These are phyloP conservation scores for Ceratobasidium theobromae DNA, from an alignment of 1,284 basidiomycete genomes.

Conservation along the genomic window DNA sequence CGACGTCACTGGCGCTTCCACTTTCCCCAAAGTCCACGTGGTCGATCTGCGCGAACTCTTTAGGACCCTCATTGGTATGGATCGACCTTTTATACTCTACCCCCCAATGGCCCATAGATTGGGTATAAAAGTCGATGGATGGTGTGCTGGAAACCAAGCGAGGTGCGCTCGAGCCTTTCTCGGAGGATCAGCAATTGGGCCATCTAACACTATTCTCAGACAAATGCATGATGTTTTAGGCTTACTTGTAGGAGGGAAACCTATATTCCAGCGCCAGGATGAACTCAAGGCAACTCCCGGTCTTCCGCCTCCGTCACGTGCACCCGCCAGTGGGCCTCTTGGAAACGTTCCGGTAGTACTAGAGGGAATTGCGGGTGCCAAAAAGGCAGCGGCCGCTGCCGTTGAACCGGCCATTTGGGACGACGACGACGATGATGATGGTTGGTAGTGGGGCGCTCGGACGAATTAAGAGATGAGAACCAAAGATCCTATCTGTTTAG, in stretches of 20 bases:
- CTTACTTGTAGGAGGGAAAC: not conserved
- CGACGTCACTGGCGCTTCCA: not conserved
- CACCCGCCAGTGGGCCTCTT: not conserved
- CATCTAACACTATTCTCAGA: not conserved
- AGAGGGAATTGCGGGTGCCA: not conserved
- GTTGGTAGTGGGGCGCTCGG: too few species aligned
- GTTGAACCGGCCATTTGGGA: not conserved
- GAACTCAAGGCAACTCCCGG: not conserved
- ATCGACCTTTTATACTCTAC: not conserved
- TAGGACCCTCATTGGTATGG: not conserved
- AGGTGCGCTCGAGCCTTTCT: not conserved
- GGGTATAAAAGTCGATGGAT: constrained; percentile 8
- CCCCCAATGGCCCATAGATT: not conserved
- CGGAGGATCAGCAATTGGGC: too few species aligned
- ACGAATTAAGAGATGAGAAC: too few species aligned
- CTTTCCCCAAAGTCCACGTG: not conserved
- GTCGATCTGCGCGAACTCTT: constrained; percentile 1
- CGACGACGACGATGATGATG: not conserved
- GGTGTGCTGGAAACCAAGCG: constrained; percentile 26
- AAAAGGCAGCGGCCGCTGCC: not conserved
- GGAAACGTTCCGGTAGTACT: not conserved
- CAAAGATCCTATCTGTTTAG: too few species aligned
- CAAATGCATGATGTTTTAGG: constrained; percentile 1
- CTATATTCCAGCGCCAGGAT: not conserved
- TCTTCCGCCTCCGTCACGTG: not conserved